These are phyloP conservation scores for Stereocaulon alpinum DNA, from an alignment of 495 filamentous ascomycete species.

Conservation along the genomic window DNA sequence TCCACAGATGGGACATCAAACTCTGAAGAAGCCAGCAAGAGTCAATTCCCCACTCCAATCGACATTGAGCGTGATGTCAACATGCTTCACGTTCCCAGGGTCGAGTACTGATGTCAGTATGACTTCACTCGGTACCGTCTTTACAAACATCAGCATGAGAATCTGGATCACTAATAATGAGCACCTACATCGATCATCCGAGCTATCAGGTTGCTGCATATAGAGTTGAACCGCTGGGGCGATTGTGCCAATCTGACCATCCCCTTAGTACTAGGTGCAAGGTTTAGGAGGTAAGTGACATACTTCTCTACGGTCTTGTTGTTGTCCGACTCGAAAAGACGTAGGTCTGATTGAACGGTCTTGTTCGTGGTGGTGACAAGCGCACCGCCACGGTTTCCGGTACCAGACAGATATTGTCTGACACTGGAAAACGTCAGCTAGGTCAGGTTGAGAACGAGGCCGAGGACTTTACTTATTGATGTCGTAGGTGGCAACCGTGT, in stretches of 20 bases:
- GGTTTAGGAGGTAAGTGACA: too few species aligned
- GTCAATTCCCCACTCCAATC: constrained; percentile 15
- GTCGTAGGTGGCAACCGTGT: constrained; percentile 38
- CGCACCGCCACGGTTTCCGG: constrained; percentile 24
- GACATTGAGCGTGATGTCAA: constrained; percentile 33
- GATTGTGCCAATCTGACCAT: constrained; percentile 32
- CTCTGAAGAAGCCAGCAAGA: constrained; percentile 12
- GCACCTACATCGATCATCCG: constrained; percentile 42
- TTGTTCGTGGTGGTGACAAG: constrained; percentile 34
- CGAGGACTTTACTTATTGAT: not conserved
- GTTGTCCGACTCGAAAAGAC: constrained; percentile 44
- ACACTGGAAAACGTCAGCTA: constrained; percentile 10
- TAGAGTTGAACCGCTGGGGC: constrained; percentile 29
- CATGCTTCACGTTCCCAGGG: constrained; percentile 49
- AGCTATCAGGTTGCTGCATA: constrained; percentile 42
- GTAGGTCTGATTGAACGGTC: constrained; percentile 42
- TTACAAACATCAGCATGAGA: not conserved
- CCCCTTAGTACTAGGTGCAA: too few species aligned
- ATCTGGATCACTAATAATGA: too few species aligned
- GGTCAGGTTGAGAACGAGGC: not conserved
- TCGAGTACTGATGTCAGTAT: constrained; percentile 42
- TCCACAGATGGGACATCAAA: not conserved
- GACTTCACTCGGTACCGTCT: constrained; percentile 39
- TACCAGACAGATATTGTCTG: constrained; percentile 44
- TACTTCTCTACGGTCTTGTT: constrained; percentile 40